Evolutionary conservation across 441 rosid genomes (phyloP).

Genomic region (Pelargonium citronellum): DNA sequence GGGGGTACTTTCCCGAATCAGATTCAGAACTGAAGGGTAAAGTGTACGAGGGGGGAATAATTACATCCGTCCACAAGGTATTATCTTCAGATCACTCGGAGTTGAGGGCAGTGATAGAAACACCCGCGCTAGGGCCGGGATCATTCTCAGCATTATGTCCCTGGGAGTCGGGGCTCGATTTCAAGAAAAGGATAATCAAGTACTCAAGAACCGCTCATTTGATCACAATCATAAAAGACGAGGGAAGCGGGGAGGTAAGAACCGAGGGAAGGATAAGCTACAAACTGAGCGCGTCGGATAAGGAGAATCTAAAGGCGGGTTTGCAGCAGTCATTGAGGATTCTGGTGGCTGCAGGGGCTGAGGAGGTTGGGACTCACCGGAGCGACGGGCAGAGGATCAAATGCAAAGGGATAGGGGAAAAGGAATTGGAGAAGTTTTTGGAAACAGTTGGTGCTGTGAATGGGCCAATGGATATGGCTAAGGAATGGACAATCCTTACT

Average conservation of each 20-base stretch:
- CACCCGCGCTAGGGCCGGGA: slow-evolving; percentile 63
- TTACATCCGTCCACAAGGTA: slow-evolving; percentile 64
- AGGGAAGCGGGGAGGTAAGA: slow-evolving; percentile 53
- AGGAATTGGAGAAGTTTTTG: slow-evolving; percentile 53
- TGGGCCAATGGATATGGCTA: slow-evolving; percentile 34
- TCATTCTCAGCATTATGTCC: slow-evolving; percentile 43
- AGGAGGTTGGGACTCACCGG: slow-evolving; percentile 79
- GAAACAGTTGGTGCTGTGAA: slow-evolving; percentile 36
- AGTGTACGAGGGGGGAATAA: slow-evolving; percentile 71
- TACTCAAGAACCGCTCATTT: slow-evolving; percentile 67
- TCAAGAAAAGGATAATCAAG: slow-evolving; percentile 53
- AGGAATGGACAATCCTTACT: slow-evolving; percentile 46
- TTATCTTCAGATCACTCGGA: slow-evolving; percentile 28
- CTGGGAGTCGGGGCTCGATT: slow-evolving; percentile 72
- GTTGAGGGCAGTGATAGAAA: slow-evolving; percentile 63
- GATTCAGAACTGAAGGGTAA: slow-evolving; percentile 46
- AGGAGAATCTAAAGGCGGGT: slow-evolving; percentile 52
- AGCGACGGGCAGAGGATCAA: slow-evolving; percentile 71
- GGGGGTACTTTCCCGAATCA: slow-evolving; percentile 88
- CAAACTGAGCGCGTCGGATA: slow-evolving; percentile 36
- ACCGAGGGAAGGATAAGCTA: slow-evolving; percentile 55
- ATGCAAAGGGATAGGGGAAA: slow-evolving; percentile 46
- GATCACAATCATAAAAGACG: slow-evolving; percentile 52
- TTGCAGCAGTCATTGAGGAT: slow-evolving; percentile 61
- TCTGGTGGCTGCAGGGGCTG: slow-evolving; percentile 82